These are phyloP conservation scores for Mortierella antarctica DNA, from an alignment of 192 early-diverging fungal genomes.

Conservation along the genomic window DNA sequence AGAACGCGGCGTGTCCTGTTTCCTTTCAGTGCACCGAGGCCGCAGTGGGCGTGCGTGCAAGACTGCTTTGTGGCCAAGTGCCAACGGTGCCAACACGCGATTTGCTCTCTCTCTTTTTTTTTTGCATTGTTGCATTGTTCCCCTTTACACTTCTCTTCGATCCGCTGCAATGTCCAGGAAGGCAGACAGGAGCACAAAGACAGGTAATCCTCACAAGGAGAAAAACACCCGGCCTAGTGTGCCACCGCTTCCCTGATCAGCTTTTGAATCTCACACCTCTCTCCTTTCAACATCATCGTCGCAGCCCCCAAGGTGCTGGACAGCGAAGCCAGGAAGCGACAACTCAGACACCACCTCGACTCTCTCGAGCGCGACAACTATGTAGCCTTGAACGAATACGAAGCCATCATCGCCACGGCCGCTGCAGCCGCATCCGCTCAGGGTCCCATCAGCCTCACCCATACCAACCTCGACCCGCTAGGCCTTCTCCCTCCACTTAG, in stretches of 20 bases:
- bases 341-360: conserved; percentile 59
- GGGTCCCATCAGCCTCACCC: conserved; percentile 41
- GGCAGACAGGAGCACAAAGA: conserved; percentile 30
- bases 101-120: too few species aligned
- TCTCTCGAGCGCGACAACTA: conserved; percentile 66
- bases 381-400: conserved; percentile 61
- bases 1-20: not conserved
- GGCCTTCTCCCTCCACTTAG: conserved; percentile 34
- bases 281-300: not conserved
- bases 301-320: conserved; percentile 43
- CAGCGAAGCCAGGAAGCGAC: conserved; percentile 29
- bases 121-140: too few species aligned
- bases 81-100: too few species aligned
- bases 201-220: conserved; percentile 8
- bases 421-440: conserved; percentile 49
- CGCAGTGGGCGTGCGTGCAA: not conserved
- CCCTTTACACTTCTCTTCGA: not conserved
- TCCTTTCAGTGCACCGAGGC: too few species aligned
- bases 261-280: not conserved
- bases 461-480: conserved; percentile 41
- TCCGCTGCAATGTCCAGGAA: conserved; percentile 37
- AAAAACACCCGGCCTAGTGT: not conserved
- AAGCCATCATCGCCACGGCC: conserved; percentile 59
- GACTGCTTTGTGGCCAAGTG: not conserved
- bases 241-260: not conserved